These are phyloP conservation scores for Oryza officinalis DNA, from an alignment of 176 grass and related monocot species.

Conservation along the genomic window DNA sequence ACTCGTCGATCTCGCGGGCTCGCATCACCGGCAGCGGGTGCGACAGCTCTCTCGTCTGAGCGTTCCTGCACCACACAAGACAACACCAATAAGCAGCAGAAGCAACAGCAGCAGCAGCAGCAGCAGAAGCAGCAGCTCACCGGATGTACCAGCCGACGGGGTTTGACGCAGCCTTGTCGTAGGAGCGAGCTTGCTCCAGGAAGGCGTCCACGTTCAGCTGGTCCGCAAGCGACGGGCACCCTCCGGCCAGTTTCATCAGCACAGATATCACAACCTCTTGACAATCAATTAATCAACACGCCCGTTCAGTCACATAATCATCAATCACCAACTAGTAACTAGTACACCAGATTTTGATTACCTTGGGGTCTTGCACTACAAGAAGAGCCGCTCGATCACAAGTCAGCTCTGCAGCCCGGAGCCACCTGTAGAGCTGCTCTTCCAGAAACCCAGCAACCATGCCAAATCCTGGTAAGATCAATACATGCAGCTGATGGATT, in stretches of 20 bases:
- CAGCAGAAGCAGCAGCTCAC: too few species aligned
- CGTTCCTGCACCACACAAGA: conserved; percentile 54
- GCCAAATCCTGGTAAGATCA: conserved; percentile 63
- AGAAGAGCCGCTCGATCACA: conserved; percentile 97
- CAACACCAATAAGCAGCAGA: too few species aligned
- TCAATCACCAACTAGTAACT: not conserved
- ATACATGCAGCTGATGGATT: not conserved
- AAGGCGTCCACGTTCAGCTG: conserved; percentile 94
- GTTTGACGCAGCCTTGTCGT: conserved; percentile 81
- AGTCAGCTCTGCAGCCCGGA: conserved; percentile 87
- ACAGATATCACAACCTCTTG: conserved; percentile 98
- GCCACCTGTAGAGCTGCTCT: conserved; percentile 90
- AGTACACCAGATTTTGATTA: conserved; percentile 9
- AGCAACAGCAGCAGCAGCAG: too few species aligned
- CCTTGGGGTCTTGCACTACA: conserved; percentile 86
- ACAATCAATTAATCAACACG: conserved; percentile 46
- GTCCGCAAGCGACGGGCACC: conserved; percentile 79
- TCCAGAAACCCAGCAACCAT: conserved; percentile 78
- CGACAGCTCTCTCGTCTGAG: conserved; percentile 82
- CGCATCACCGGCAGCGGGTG: conserved; percentile 86
- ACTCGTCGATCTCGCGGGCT: conserved; percentile 81
- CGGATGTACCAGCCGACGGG: conserved; percentile 92
- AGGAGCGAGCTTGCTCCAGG: conserved; percentile 96
- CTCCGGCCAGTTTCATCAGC: conserved; percentile 96
- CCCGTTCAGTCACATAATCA: not conserved